Percentiles rank a stretch among this genome's conserved stretches.
These are phyloP conservation scores for Daphne laureola DNA, from an alignment of 441 rosid species.

Conservation along the genomic window DNA sequence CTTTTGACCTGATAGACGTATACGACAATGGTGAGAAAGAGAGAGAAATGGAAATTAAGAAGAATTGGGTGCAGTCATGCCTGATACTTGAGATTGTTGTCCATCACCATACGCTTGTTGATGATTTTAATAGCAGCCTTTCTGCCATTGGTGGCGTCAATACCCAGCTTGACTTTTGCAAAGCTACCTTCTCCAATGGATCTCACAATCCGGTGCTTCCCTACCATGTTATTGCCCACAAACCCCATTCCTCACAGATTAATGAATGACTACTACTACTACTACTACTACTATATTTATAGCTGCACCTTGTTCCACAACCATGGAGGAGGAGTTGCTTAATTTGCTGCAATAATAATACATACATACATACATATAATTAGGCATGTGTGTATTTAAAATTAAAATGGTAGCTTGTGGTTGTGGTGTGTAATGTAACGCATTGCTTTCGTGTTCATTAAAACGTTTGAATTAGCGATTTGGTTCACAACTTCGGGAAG, in stretches of 20 bases:
- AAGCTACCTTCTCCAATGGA: slow-evolving; percentile 86
- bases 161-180: slow-evolving; percentile 85
- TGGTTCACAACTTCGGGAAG: too few relatives aligned
- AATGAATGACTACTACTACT: too few relatives aligned
- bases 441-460: too few relatives aligned
- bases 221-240: slow-evolving; percentile 40
- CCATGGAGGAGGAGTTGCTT: too few relatives aligned
- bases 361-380: too few relatives aligned
- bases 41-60: not conserved
- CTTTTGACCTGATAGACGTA: slow-evolving; percentile 46
- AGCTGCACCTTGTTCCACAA: too few relatives aligned
- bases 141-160: slow-evolving; percentile 45
- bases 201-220: slow-evolving; percentile 61
- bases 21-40: slow-evolving; percentile 10
- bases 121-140: slow-evolving; percentile 78
- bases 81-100: slow-evolving; percentile 69
- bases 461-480: too few relatives aligned
- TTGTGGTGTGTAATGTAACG: too few relatives aligned
- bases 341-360: too few relatives aligned
- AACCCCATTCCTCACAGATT: slow-evolving; percentile 50
- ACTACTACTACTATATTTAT: too few relatives aligned
- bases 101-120: slow-evolving; percentile 56
- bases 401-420: too few relatives aligned
- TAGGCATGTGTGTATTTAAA: too few relatives aligned
- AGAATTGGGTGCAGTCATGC: slow-evolving; percentile 9